These are phyloP conservation scores for Juglanconis juglandina DNA, from an alignment of 2,329 filamentous ascomycete species.

Conservation along the genomic window DNA sequence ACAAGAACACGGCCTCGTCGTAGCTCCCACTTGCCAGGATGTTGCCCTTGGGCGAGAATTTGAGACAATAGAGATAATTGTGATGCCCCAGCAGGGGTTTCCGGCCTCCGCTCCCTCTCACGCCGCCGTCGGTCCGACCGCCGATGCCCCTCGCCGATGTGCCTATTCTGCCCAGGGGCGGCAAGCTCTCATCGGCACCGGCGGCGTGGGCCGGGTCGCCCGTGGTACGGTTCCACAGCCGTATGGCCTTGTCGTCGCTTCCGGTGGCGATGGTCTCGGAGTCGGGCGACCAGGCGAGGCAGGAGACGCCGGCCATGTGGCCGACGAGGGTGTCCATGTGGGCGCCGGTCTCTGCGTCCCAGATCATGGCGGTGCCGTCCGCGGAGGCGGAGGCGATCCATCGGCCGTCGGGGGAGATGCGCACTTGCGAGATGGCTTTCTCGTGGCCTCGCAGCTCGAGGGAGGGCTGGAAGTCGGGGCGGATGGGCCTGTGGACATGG, in stretches of 20 bases:
- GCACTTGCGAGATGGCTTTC: slow-evolving; percentile 76
- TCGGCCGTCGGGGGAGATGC: slow-evolving; percentile 84
- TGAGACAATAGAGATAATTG: slow-evolving; percentile 91
- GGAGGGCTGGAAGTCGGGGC: slow-evolving; percentile 65
- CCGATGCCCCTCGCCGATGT: slow-evolving; percentile 12
- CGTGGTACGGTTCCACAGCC: slow-evolving; percentile 80
- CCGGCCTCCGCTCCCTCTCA: slow-evolving; percentile 32
- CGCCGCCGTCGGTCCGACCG: slow-evolving; percentile 11
- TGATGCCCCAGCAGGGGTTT: slow-evolving; percentile 78
- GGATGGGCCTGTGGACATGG: slow-evolving; percentile 45
- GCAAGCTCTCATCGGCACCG: slow-evolving; percentile 19
- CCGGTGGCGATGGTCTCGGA: slow-evolving; percentile 83
- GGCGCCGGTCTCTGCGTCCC: slow-evolving; percentile 73
- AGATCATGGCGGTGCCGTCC: slow-evolving; percentile 87
- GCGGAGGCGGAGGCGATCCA: slow-evolving; percentile 90
- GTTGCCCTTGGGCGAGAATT: slow-evolving; percentile 97
- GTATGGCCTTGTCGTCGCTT: slow-evolving; percentile 93
- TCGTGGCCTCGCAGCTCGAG: slow-evolving; percentile 75
- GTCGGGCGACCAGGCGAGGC: slow-evolving; percentile 91
- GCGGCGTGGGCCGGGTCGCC: slow-evolving; percentile 35
- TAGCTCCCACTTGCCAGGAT: slow-evolving; percentile 94
- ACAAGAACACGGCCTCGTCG: slow-evolving; percentile 94
- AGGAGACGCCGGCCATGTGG: slow-evolving; percentile 88
- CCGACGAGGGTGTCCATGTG: slow-evolving; percentile 88
- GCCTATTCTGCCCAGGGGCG: slow-evolving; percentile 18